phyloP scores from a whole-genome alignment of 768 basidiomycete genomes.

The Galerina marginata region DNA sequence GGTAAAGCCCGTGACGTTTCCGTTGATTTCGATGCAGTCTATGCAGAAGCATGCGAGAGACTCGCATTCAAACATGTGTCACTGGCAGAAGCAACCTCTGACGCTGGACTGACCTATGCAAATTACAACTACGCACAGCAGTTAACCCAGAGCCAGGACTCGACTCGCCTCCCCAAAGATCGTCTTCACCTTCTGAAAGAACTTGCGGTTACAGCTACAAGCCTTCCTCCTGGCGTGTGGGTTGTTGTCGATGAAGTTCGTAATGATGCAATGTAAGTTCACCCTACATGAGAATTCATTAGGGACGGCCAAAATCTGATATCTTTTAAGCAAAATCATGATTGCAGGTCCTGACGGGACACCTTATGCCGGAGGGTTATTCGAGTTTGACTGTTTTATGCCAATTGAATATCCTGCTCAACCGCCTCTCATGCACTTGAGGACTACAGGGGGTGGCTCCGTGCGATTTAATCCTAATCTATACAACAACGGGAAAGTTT shows the following conservation, averaged over 20 bases:
- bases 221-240: conserved; percentile 61
- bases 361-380: conserved; percentile 58
- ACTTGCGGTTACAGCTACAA: conserved; percentile 59
- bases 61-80: conserved; percentile 53
- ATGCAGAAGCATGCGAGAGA: conserved; percentile 48
- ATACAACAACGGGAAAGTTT: conserved; percentile 55
- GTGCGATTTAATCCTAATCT: conserved; percentile 65
- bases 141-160: conserved; percentile 37
- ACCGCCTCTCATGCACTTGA: conserved; percentile 55
- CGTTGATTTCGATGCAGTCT: conserved; percentile 44
- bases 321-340: conserved; percentile 50
- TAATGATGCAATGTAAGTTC: conserved; percentile 57
- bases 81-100: conserved; percentile 28
- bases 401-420: conserved; percentile 53
- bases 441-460: conserved; percentile 54
- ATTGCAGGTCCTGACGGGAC: conserved; percentile 63
- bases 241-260: conserved; percentile 62
- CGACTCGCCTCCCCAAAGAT: conserved; percentile 50
- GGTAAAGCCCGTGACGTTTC: conserved; percentile 33
- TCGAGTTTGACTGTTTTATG: conserved; percentile 63
- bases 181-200: conserved; percentile 60
- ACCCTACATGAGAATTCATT: conserved; percentile 4
- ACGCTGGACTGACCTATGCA: conserved; percentile 30
- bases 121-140: conserved; percentile 40
- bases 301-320: conserved; percentile 11